Conservation (phyloP, 805 yeast species). For the Cephaloascus albidus region DNA sequence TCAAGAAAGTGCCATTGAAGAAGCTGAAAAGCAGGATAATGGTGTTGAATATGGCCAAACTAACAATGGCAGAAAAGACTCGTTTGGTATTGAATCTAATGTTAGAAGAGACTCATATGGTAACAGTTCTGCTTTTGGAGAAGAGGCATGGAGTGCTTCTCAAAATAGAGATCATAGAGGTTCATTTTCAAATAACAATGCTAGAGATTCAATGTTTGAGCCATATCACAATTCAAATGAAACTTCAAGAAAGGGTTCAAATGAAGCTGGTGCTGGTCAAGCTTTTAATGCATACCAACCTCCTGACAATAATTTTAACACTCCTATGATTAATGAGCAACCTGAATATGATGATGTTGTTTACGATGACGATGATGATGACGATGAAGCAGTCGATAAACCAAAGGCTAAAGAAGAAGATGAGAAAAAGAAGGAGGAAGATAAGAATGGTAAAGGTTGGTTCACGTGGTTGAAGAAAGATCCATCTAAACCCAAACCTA, state of each 20-base stretch:
- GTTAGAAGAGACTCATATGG: too few species aligned
- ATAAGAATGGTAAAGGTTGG: constrained; percentile 5
- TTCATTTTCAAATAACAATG: background rate
- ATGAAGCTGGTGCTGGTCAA: too few species aligned
- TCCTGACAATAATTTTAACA: too few species aligned
- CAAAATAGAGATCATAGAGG: too few species aligned
- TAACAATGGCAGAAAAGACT: too few species aligned
- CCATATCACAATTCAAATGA: constrained; percentile 24
- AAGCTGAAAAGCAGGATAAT: constrained; percentile 1
- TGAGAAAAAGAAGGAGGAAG: background rate
- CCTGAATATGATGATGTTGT: background rate
- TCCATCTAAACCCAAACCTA: constrained; percentile 63
- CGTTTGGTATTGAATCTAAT: too few species aligned
- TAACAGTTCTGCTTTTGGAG: too few species aligned
- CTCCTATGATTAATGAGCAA: background rate
- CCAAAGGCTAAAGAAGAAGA: background rate
- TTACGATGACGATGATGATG: background rate
- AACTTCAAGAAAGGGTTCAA: constrained; percentile 18
- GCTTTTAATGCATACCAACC: too few species aligned
- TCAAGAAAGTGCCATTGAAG: background rate
- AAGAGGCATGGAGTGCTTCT: too few species aligned
- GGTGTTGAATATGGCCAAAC: too few species aligned
- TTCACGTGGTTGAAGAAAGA: constrained; percentile 23
- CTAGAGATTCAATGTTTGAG: background rate
- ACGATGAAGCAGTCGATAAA: constrained; percentile 3